These are phyloP conservation scores for Lizonia empirigonia DNA, from an alignment of 2,329 filamentous ascomycete species.

Conservation along the genomic window DNA sequence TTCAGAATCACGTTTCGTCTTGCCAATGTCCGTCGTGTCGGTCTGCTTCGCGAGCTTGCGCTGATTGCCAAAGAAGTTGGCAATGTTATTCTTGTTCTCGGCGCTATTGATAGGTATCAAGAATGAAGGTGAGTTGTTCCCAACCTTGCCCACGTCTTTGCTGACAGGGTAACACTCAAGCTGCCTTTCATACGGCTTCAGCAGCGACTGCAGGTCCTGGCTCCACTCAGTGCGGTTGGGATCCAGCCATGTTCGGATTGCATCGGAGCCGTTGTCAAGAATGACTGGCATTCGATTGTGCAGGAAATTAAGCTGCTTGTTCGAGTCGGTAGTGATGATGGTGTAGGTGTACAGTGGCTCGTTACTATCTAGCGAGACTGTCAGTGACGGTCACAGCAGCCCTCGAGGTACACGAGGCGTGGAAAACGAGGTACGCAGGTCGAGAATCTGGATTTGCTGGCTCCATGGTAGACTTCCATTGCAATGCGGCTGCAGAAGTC, in stretches of 20 bases:
- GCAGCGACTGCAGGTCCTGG: conserved; percentile 73
- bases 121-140: conserved; percentile 85
- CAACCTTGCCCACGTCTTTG: conserved; percentile 91
- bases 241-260: conserved; percentile 78
- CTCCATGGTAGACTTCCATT: conserved; percentile 14
- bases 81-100: conserved; percentile 91
- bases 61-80: conserved; percentile 82
- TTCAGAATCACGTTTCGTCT: conserved; percentile 33
- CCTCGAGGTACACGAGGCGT: conserved; percentile 25
- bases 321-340: conserved; percentile 89
- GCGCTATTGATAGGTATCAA: conserved; percentile 81
- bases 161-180: conserved; percentile 85
- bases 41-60: conserved; percentile 43
- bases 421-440: conserved; percentile 25
- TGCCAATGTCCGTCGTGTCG: conserved; percentile 20
- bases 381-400: conserved; percentile 28
- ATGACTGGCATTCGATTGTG: conserved; percentile 98
- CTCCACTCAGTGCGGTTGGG: conserved; percentile 75
- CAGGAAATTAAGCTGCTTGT: conserved; percentile 80
- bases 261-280: conserved; percentile 74
- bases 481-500: neutral
- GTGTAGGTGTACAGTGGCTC: conserved; percentile 86
- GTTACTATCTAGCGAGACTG: conserved; percentile 57
- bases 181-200: conserved; percentile 80
- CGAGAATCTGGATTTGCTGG: conserved; percentile 24